Conservation (phyloP, 2,329 filamentous ascomycete species). For the Ceratocystis cacaofunesta region DNA sequence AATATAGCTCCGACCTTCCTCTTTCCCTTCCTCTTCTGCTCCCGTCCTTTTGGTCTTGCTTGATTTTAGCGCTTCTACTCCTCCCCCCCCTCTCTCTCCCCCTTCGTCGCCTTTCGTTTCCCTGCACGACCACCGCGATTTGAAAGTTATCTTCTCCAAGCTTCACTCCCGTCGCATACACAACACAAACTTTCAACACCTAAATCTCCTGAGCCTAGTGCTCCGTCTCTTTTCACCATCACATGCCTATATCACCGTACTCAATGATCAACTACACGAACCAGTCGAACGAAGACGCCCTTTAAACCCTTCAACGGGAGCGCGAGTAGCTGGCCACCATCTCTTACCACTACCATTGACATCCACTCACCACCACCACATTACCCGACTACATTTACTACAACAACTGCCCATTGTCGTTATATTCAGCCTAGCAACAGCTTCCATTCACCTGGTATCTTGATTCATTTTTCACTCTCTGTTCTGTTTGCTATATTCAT, state of each 20-base stretch:
- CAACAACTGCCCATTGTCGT: neutral
- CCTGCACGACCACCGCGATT: neutral
- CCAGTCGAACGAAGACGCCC: slow-evolving; percentile 46
- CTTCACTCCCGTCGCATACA: neutral
- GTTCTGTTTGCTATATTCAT: neutral
- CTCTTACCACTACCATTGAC: neutral
- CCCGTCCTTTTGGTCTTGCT: neutral
- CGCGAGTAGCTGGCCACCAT: slow-evolving; percentile 32
- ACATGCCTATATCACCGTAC: slow-evolving; percentile 9
- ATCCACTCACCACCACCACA: neutral
- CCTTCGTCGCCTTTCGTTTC: neutral
- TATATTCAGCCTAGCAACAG: neutral
- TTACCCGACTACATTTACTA: neutral
- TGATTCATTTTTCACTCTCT: slow-evolving; percentile 2
- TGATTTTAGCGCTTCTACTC: neutral
- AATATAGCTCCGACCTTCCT: neutral
- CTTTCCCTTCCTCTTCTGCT: neutral
- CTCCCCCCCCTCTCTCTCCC: neutral
- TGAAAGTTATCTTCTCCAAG: neutral
- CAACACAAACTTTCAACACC: slow-evolving; percentile 15
- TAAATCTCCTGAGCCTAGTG: slow-evolving; percentile 30
- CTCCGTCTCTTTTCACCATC: slow-evolving; percentile 26
- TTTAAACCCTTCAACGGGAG: slow-evolving; percentile 53
- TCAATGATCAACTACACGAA: slow-evolving; percentile 39
- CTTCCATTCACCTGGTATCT: neutral